These are phyloP conservation scores for Crotalaria pallida DNA, from an alignment of 306 rosid species.

Conservation along the genomic window DNA sequence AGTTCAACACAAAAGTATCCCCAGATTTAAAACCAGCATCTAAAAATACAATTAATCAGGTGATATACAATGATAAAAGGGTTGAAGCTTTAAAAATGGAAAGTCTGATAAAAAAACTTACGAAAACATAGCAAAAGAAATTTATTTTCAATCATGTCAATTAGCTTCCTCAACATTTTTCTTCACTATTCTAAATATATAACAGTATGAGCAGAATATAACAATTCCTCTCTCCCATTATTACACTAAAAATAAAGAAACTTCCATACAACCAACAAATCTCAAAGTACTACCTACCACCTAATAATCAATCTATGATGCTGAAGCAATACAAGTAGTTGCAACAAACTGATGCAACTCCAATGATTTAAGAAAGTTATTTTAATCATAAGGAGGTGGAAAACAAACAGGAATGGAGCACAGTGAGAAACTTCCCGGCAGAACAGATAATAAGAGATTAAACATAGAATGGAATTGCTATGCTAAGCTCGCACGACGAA, in stretches of 20 bases:
- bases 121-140: not conserved
- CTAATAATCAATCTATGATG: not conserved
- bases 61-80: not conserved
- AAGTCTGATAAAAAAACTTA: not conserved
- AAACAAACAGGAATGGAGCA: not conserved
- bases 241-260: not conserved
- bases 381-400: not conserved
- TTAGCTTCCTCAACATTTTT: not conserved
- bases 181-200: not conserved
- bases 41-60: not conserved
- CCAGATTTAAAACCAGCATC: not conserved
- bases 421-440: not conserved
- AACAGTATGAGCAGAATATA: not conserved
- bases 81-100: not conserved
- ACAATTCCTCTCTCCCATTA: not conserved
- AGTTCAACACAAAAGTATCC: not conserved
- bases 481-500: not conserved
- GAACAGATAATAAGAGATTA: not conserved
- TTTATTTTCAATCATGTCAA: not conserved
- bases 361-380: not conserved
- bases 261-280: not conserved
- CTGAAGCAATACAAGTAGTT: not conserved
- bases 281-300: not conserved
- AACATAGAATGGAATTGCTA: not conserved
- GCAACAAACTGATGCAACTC: not conserved